Evolutionary conservation across 2,329 filamentous ascomycete species (phyloP), one percentile per base, ranked within the genome.

Genomic region (Aspergillus aculeatinus): DNA sequence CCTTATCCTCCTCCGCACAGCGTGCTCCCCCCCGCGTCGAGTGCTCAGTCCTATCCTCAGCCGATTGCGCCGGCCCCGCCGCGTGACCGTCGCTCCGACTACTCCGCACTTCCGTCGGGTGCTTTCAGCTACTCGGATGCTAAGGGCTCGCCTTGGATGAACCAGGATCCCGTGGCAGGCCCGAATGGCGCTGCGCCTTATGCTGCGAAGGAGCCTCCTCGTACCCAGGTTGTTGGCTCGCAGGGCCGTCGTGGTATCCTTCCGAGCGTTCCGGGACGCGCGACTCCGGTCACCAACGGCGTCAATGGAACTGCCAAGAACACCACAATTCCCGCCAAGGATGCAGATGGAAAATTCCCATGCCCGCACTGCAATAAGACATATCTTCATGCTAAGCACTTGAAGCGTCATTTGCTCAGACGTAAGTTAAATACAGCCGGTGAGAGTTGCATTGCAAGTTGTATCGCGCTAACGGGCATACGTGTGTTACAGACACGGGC

Each of bases 311-410:
- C 85, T 31, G 83, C 85, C 10, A 96, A 96, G 83, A 91, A 85
- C 70, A 89, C 90, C 62, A 87, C 91, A 63, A 95, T 96, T 64
- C 92, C 93, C 16, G 89, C 91, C 68, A 97, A 98, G 82, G 94
- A 98, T 77, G 92, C 92, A 9, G 94, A 98, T 75, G 95, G 95
- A 73, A 98, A 98, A 81, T 99, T 96, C 74, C 94, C 95, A 61
- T 99, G 95, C 80, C 92, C 92, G 70, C 93, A 98, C 77, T 99
- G 95, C 81, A 96, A 92, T 71, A 98, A 98, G 83, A 97, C 93
- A 6, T 99, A 99, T 74, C 83, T 98, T 60, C 95, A 98, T 76
- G 90, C 94, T 51, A 98, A 99, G 83, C 95, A 98, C 79, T 79
- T 98, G 69, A 98, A 98, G 85, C 90, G 95, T 71, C 95, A 98